Evolutionary conservation across 306 rosid species (phyloP).

Genomic region (Inga oerstediana): DNA sequence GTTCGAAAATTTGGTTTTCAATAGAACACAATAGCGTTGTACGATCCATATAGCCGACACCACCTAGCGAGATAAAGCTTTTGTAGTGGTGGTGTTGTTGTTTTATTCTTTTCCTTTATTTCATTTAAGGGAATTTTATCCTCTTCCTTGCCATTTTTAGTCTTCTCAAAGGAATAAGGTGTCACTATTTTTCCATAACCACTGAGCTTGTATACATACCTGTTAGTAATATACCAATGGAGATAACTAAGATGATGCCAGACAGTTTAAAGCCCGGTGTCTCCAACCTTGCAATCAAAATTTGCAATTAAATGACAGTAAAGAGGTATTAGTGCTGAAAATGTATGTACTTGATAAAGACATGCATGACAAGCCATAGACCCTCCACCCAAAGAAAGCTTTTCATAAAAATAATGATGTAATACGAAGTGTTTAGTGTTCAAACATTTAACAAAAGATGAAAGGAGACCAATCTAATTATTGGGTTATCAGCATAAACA

Average conservation of each 20-base stretch:
- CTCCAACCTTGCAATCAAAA: conserved; percentile 80
- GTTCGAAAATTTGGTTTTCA: no score
- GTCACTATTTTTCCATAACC: background rate
- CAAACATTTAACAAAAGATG: background rate
- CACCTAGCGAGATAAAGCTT: no score
- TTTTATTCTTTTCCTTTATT: no score
- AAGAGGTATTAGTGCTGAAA: conserved; percentile 5
- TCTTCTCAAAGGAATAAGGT: background rate
- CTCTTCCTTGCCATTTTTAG: no score
- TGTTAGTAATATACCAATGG: conserved; percentile 85
- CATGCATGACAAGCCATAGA: conserved; percentile 1
- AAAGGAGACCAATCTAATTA: background rate
- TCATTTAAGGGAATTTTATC: no score
- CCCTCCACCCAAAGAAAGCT: background rate
- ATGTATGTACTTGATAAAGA: background rate
- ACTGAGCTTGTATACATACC: conserved; percentile 44
- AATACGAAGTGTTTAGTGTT: background rate
- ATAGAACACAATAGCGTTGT: no score
- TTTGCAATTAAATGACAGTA: conserved; percentile 39
- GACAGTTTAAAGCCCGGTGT: conserved; percentile 78
- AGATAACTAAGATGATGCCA: conserved; percentile 84
- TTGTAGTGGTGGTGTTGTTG: no score
- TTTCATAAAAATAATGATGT: background rate
- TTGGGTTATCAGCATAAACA: background rate
- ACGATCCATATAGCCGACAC: no score